Evolutionary conservation across 1,284 basidiomycete genomes (phyloP).

Genomic region (Wolfiporia cocos): DNA sequence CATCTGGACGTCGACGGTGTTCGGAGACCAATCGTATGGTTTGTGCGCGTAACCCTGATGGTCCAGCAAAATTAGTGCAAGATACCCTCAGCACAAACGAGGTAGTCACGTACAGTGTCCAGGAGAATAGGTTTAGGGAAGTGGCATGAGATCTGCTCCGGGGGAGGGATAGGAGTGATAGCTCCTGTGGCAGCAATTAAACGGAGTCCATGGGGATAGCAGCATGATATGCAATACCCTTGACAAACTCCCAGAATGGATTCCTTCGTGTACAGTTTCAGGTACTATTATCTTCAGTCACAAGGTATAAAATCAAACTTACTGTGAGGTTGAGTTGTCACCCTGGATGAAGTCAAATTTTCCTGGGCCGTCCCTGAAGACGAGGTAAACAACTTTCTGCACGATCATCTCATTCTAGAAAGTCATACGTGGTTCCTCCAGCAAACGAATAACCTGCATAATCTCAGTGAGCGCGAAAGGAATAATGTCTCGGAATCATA

Average conservation of each 20-base stretch:
- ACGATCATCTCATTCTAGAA: neutral
- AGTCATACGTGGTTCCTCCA: constrained; percentile 69
- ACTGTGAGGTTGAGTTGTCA: constrained; percentile 59
- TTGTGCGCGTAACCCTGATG: constrained; percentile 53
- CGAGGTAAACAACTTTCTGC: neutral
- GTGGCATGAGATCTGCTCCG: constrained; percentile 68
- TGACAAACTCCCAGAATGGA: constrained; percentile 79
- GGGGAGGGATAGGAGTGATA: constrained; percentile 57
- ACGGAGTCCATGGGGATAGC: neutral
- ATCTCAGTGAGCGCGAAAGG: neutral
- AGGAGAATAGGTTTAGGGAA: constrained; percentile 77
- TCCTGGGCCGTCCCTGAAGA: constrained; percentile 68
- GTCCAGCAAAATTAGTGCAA: neutral
- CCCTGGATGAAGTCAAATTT: constrained; percentile 81
- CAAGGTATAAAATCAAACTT: constrained; percentile 17
- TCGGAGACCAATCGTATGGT: constrained; percentile 76
- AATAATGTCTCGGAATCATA: constrained; percentile 14
- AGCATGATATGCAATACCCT: constrained; percentile 33
- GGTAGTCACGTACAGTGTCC: constrained; percentile 61
- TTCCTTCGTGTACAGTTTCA: constrained; percentile 40
- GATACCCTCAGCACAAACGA: constrained; percentile 2
- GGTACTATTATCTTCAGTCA: neutral
- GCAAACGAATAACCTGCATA: constrained; percentile 63
- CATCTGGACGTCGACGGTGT: constrained; percentile 76
- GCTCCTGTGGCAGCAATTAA: constrained; percentile 32